Evolutionary conservation across 129 eudicot genomes (phyloP), one percentile per base, ranked within the genome.

Genomic region (Smallanthus sonchifolius): DNA sequence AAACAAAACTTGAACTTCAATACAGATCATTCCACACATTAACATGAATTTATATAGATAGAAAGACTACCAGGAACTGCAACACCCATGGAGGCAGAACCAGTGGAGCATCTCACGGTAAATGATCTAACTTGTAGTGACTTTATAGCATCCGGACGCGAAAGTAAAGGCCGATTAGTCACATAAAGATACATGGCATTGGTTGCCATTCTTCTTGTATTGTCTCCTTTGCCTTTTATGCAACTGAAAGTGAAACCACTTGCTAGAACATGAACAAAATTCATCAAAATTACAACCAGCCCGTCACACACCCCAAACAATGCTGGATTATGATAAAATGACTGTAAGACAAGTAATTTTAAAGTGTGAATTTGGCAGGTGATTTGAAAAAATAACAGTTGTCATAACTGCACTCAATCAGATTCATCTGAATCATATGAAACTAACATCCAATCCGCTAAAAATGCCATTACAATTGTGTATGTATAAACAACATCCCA

Each of bases 71-170:
- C 75, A 66, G 42, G 11, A 68, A 48, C 69, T 30, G 48, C 44
- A 56, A 68, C 74, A 82, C 87, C 95, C 40, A 52, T 70, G 51
- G 87, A 39, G 28, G 80, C 77, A 55, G 80, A 60, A 62, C 81
- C 85, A 45, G 91, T 60, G 62, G 86, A 86, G 85, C 92, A 87
- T 35, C 66, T 83, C 42, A 89, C 77, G 2, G 88, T 70, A 49
- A 83, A 85, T 8, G 76, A n/a, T 75, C 82, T 81, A 15, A 84
- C 48, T 82, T 76, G 79, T 3, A 65, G 69, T 8, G 83, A 54
- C 10, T 77, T 80, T 7, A 39, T 9, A 49, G 64, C 32, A 20
- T 68, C 64, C 34, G 65, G 57, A 67, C 30, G 60, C 43, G 88
- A 15, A 9, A 79, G 35, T 69, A 82, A 70, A 4, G 73, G 75